Conservation (phyloP, 257 asterid species). For the Solanum pinnatisectum region DNA sequence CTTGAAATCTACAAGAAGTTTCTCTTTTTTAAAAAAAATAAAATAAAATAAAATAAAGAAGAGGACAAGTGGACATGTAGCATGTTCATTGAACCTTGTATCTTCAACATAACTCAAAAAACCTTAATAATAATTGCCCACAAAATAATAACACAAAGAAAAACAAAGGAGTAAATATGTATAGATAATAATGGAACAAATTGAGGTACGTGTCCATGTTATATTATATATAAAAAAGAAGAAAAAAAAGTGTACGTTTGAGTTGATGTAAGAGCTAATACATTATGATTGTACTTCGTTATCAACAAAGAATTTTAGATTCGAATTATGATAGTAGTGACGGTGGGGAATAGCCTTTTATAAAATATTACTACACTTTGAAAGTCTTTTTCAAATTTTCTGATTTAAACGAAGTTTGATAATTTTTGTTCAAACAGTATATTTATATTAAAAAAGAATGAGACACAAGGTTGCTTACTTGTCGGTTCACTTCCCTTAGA, state of each 20-base stretch:
- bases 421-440: background rate
- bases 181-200: background rate
- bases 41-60: background rate
- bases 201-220: background rate
- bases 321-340: too few species aligned
- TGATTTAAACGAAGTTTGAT: background rate
- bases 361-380: too few species aligned
- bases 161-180: background rate
- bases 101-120: background rate
- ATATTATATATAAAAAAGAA: background rate
- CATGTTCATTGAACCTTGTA: conserved; percentile 5
- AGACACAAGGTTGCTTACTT: background rate
- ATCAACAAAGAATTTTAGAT: too few species aligned
- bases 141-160: background rate
- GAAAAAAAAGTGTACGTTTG: background rate
- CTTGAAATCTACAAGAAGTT: background rate
- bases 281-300: too few species aligned
- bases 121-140: background rate
- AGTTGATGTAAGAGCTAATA: background rate
- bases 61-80: background rate
- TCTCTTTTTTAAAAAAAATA: background rate
- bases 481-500: background rate
- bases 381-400: rapidly evolving
- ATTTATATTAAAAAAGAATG: background rate
- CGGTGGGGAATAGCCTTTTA: background rate